These are phyloP conservation scores for Citrus mangshanensis DNA, from an alignment of 345 rosid species.

Conservation along the genomic window DNA sequence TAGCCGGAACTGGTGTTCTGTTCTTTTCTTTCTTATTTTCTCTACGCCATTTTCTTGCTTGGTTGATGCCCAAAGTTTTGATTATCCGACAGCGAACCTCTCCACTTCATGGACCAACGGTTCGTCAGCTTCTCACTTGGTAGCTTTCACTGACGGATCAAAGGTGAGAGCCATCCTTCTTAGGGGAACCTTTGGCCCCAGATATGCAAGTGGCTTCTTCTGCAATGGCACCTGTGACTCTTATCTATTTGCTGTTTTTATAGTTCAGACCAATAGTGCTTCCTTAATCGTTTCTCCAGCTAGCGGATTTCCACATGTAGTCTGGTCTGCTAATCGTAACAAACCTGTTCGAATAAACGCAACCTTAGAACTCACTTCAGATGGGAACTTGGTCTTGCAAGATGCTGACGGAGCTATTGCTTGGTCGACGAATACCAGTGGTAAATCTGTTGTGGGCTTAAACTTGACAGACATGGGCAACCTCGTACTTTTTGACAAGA, in stretches of 20 bases:
- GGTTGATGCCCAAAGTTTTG: no score
- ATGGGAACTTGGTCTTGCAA: constrained; percentile 18
- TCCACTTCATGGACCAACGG: no score
- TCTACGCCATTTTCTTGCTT: no score
- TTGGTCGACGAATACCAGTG: constrained; percentile 16
- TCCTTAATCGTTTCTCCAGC: background rate
- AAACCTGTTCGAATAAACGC: constrained; percentile 17
- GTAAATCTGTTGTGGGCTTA: constrained; percentile 19
- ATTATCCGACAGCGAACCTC: no score
- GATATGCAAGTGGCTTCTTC: constrained; percentile 25
- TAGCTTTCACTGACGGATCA: background rate
- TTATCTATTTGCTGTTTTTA: constrained; percentile 22
- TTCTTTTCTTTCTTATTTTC: no score
- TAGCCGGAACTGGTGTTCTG: no score
- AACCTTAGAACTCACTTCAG: constrained; percentile 14
- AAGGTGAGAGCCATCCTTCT: constrained; percentile 19
- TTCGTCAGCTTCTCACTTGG: no score
- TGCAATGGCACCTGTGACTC: constrained; percentile 5
- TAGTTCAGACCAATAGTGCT: constrained; percentile 9
- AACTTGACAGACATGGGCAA: constrained; percentile 18
- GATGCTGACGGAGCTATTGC: constrained; percentile 16
- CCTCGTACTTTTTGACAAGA: constrained; percentile 20
- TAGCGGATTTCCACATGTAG: constrained; percentile 11
- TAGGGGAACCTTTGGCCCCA: constrained; percentile 17
- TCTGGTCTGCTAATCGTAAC: constrained; percentile 20